Percentiles rank a stretch among this genome's conserved stretches.
Evolutionary conservation across 2,329 filamentous ascomycete genomes (phyloP).

Genomic region (Paecilomyces formosus): DNA sequence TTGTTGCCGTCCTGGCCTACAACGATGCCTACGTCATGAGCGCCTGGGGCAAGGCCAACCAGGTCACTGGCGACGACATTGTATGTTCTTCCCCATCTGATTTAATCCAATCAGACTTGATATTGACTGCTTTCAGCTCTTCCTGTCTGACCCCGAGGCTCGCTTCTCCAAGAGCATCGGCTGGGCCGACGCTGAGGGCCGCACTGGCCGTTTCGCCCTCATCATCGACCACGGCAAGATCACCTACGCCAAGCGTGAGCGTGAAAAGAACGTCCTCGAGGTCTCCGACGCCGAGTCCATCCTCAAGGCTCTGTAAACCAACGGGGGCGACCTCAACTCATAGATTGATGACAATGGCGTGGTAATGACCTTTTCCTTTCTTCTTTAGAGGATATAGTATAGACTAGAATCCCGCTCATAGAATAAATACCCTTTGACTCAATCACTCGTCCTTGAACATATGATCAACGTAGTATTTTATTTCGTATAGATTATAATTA

Average conservation of each 20-base stretch:
- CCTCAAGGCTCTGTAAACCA: slow-evolving; percentile 39
- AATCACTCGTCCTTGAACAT: neutral
- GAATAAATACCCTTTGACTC: neutral
- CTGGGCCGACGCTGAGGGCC: slow-evolving; percentile 64
- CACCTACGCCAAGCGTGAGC: slow-evolving; percentile 69
- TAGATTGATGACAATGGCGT: neutral
- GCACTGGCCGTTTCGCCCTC: slow-evolving; percentile 73
- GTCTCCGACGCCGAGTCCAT: slow-evolving; percentile 43
- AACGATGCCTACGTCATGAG: slow-evolving; percentile 86
- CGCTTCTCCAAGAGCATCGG: slow-evolving; percentile 72
- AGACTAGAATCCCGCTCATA: neutral
- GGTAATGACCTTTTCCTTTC: neutral
- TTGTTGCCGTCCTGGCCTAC: slow-evolving; percentile 71
- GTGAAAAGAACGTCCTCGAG: slow-evolving; percentile 34
- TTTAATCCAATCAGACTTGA: neutral
- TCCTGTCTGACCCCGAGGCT: slow-evolving; percentile 65
- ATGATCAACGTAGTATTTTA: neutral
- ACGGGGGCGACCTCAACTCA: neutral
- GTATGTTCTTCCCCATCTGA: slow-evolving; percentile 31
- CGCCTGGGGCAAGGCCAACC: slow-evolving; percentile 85
- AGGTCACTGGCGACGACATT: slow-evolving; percentile 63
- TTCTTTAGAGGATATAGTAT: neutral
- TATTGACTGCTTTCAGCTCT: slow-evolving; percentile 47
- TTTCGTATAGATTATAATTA: neutral
- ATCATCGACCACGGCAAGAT: slow-evolving; percentile 79